Evolutionary conservation across 2,329 filamentous ascomycete genomes (phyloP).

Genomic region (Sphaceloma murrayae): DNA sequence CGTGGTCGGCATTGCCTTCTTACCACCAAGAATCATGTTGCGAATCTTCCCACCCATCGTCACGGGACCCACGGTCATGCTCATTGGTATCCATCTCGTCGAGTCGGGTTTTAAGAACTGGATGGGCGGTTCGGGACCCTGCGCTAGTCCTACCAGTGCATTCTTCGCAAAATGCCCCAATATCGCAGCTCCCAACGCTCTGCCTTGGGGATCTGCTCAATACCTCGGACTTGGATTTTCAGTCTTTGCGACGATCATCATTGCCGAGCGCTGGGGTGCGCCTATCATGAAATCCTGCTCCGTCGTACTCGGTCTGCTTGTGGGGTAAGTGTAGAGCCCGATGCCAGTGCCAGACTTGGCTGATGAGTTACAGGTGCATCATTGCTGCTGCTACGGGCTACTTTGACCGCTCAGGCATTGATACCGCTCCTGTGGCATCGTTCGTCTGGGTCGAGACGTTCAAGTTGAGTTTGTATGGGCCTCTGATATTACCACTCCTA

Average conservation of each 20-base stretch:
- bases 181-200: conserved; percentile 57
- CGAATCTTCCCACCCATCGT: conserved; percentile 70
- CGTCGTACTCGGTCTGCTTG: conserved; percentile 62
- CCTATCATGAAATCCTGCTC: conserved; percentile 77
- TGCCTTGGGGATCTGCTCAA: conserved; percentile 69
- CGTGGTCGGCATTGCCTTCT: conserved; percentile 65
- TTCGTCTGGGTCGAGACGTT: conserved; percentile 78
- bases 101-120: conserved; percentile 64
- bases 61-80: conserved; percentile 56
- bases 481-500: conserved; percentile 62
- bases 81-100: conserved; percentile 67
- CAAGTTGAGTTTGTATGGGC: conserved; percentile 59
- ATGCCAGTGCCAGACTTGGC: neutral
- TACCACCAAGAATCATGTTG: conserved; percentile 58
- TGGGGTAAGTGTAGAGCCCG: conserved; percentile 31
- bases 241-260: conserved; percentile 68
- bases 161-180: conserved; percentile 57
- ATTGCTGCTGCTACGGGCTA: conserved; percentile 70
- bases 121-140: conserved; percentile 63
- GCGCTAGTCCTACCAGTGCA: conserved; percentile 38
- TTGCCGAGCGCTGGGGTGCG: conserved; percentile 71
- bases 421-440: conserved; percentile 58
- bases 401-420: conserved; percentile 62
- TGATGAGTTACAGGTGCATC: conserved; percentile 62
- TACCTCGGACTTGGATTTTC: conserved; percentile 71